Conservation (phyloP, 2,329 filamentous ascomycete genomes). For the Venturia aucupariae region DNA sequence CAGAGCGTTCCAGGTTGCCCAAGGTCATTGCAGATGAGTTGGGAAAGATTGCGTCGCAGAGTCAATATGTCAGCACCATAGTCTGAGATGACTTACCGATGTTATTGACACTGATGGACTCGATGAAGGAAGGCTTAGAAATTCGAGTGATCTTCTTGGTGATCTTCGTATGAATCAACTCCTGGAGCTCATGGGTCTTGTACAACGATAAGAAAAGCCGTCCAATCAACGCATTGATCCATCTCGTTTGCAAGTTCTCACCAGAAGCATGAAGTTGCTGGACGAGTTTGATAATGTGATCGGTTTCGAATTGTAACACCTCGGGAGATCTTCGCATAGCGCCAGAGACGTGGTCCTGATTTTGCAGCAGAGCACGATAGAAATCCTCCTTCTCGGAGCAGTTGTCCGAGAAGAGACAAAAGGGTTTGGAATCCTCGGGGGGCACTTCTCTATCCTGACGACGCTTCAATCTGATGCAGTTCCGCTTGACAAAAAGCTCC, state of each 20-base stretch:
- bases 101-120: constrained; percentile 68
- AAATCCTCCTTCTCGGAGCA: constrained; percentile 97
- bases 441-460: constrained; percentile 47
- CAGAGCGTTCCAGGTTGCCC: not conserved
- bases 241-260: constrained; percentile 80
- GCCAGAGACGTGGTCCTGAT: constrained; percentile 22
- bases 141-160: constrained; percentile 94
- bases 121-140: constrained; percentile 84
- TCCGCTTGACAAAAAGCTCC: constrained; percentile 91
- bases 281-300: constrained; percentile 80
- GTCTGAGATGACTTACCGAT: constrained; percentile 37
- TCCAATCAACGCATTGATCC: constrained; percentile 87
- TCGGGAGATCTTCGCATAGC: constrained; percentile 47
- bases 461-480: constrained; percentile 73
- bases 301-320: constrained; percentile 70
- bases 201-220: constrained; percentile 82
- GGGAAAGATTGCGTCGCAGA: not conserved
- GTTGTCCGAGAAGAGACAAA: constrained; percentile 91
- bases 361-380: constrained; percentile 83
- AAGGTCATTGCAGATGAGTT: not conserved
- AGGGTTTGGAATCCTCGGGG: constrained; percentile 64
- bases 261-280: constrained; percentile 86
- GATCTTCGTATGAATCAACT: constrained; percentile 72
- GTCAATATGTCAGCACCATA: not conserved
- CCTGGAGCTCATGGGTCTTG: constrained; percentile 71